A percentile compares a stretch with the other conserved stretches of the same genome.
These are phyloP conservation scores for Rhizopogon vinicolor DNA, from an alignment of 768 basidiomycete genomes.

Conservation along the genomic window DNA sequence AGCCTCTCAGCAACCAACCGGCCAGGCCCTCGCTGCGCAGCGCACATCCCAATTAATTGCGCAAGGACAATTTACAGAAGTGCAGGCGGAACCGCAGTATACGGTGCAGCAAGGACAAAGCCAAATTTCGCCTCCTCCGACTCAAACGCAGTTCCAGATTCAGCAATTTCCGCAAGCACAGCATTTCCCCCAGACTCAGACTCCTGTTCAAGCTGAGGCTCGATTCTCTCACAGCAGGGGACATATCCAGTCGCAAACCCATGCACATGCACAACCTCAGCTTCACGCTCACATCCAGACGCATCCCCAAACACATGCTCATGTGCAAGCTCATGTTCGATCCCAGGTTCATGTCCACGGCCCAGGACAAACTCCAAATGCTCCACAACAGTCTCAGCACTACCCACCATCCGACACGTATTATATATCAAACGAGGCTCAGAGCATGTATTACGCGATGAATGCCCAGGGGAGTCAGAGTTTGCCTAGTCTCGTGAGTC, in stretches of 20 bases:
- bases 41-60: constrained; percentile 10
- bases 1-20: constrained; percentile 1
- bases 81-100: not conserved
- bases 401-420: not conserved
- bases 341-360: not conserved
- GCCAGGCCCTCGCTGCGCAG: constrained; percentile 11
- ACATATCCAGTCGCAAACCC: constrained; percentile 1
- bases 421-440: not conserved
- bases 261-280: not conserved
- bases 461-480: constrained; percentile 10
- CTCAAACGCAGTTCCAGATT: not conserved
- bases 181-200: constrained; percentile 25
- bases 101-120: not conserved
- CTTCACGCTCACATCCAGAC: not conserved
- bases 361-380: not conserved
- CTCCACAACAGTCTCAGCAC: not conserved
- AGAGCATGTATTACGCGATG: constrained; percentile 7
- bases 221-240: not conserved
- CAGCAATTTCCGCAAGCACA: constrained; percentile 4
- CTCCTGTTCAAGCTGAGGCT: not conserved
- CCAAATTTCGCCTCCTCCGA: not conserved
- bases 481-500: constrained; percentile 22
- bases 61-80: not conserved
- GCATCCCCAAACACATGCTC: not conserved
- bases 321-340: not conserved